These are phyloP conservation scores for Tardiomyces digboiensis DNA, from an alignment of 1,139 yeast genomes.

Conservation along the genomic window DNA sequence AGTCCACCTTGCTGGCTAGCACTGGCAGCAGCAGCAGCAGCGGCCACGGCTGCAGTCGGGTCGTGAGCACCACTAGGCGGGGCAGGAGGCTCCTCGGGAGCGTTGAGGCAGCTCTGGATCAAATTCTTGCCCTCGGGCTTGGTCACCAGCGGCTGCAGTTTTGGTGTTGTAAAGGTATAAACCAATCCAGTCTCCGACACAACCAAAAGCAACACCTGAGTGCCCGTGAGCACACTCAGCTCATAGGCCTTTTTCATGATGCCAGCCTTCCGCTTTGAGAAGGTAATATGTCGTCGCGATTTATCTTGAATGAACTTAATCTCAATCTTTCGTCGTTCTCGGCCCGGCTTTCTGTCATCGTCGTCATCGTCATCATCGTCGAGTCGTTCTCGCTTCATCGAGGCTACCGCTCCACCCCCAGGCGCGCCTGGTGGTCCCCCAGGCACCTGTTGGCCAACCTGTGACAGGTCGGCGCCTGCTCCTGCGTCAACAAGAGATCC, in stretches of 20 bases:
- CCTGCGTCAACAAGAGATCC: not conserved
- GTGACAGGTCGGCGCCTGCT: not conserved
- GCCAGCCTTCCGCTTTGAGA: constrained; percentile 96
- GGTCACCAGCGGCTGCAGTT: constrained; percentile 93
- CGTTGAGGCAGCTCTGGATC: constrained; percentile 94
- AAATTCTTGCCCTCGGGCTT: constrained; percentile 95
- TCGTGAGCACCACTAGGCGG: constrained; percentile 1
- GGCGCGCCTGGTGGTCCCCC: too few species aligned
- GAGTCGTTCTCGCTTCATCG: constrained; percentile 11
- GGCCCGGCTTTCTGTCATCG: constrained; percentile 52
- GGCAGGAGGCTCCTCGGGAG: constrained; percentile 47
- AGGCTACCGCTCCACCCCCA: constrained; percentile 4
- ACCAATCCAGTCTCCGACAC: constrained; percentile 97
- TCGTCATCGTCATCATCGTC: constrained; percentile 58
- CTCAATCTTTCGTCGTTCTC: constrained; percentile 95
- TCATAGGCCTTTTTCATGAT: constrained; percentile 98
- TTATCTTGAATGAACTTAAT: constrained; percentile 96
- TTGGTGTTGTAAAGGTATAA: constrained; percentile 97
- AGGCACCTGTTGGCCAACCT: not conserved
- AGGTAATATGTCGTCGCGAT: constrained; percentile 95
- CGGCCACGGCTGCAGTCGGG: constrained; percentile 4
- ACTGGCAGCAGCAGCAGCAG: constrained; percentile 4
- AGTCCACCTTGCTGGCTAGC: constrained; percentile 3
- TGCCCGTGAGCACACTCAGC: constrained; percentile 89
- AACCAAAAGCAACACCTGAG: constrained; percentile 87